These are phyloP conservation scores for Cytospora chrysosperma DNA, from an alignment of 2,329 filamentous ascomycete species.

Conservation along the genomic window DNA sequence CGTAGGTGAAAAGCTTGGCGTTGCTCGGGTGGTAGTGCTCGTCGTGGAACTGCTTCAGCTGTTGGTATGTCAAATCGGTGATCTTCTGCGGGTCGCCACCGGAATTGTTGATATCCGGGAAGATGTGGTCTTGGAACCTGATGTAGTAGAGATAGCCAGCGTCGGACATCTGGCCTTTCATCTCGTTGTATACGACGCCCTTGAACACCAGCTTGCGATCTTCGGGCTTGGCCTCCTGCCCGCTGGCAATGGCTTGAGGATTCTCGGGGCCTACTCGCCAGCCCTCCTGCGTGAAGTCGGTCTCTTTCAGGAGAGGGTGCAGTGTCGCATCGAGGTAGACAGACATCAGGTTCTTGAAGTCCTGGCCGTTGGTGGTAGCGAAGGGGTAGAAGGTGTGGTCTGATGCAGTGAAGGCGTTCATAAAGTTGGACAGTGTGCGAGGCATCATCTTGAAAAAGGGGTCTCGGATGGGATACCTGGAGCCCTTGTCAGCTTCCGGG, in stretches of 20 bases:
- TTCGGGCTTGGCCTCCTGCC: slow-evolving; percentile 46
- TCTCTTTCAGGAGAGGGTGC: slow-evolving; percentile 81
- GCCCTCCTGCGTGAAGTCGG: slow-evolving; percentile 93
- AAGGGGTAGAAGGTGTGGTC: slow-evolving; percentile 98
- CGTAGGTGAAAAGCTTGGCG: slow-evolving; percentile 92
- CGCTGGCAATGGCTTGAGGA: slow-evolving; percentile 56
- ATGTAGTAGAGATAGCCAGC: slow-evolving; percentile 96
- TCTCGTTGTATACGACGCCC: slow-evolving; percentile 98
- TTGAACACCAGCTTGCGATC: slow-evolving; percentile 84
- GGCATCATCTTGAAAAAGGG: slow-evolving; percentile 99
- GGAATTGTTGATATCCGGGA: slow-evolving; percentile 93
- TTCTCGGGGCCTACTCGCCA: slow-evolving; percentile 96
- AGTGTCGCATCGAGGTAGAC: slow-evolving; percentile 96
- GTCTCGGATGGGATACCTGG: slow-evolving; percentile 91
- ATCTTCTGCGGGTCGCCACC: slow-evolving; percentile 96
- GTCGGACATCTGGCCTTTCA: slow-evolving; percentile 99
- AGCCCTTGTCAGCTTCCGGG: slow-evolving; percentile 30
- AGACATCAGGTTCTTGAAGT: slow-evolving; percentile 93
- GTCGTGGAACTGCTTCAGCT: slow-evolving; percentile 83
- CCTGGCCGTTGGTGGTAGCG: slow-evolving; percentile 91
- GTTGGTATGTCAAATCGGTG: slow-evolving; percentile 88
- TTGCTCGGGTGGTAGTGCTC: slow-evolving; percentile 98
- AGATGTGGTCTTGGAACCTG: slow-evolving; percentile 89
- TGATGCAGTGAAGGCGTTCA: slow-evolving; percentile 97
- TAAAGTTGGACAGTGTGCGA: slow-evolving; percentile 96